Evolutionary conservation across 345 rosid genomes (phyloP).

Genomic region (Salix dunnii): DNA sequence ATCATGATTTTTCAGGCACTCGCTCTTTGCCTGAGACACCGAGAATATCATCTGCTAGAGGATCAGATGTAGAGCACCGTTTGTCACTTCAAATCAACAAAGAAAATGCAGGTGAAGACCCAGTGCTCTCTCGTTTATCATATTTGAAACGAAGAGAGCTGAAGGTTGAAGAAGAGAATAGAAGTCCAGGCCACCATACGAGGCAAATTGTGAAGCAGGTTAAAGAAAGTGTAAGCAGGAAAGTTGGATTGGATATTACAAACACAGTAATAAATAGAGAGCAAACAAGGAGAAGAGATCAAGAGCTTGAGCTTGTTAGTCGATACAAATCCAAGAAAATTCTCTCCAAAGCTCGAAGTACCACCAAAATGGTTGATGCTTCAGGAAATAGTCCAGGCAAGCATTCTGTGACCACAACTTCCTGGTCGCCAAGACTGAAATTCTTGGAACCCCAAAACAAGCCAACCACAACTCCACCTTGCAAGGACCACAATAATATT

Average conservation of each 20-base stretch:
- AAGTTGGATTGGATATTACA: constrained; percentile 74
- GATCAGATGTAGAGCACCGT: constrained; percentile 73
- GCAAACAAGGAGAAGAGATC: constrained; percentile 18
- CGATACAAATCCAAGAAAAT: constrained; percentile 45
- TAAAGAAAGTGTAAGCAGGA: constrained; percentile 59
- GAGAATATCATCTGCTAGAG: constrained; percentile 66
- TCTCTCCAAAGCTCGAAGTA: constrained; percentile 27
- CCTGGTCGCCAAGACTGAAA: constrained; percentile 57
- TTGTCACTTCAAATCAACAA: constrained; percentile 72
- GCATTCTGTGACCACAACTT: constrained; percentile 25
- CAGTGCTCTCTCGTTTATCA: constrained; percentile 40
- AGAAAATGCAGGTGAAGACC: constrained; percentile 48
- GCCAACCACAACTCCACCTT: constrained; percentile 6
- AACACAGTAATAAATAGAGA: constrained; percentile 54
- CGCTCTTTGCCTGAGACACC: constrained; percentile 87
- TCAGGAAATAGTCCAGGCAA: constrained; percentile 35
- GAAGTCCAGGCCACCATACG: constrained; percentile 61
- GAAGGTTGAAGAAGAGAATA: constrained; percentile 51
- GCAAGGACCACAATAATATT: constrained; percentile 16
- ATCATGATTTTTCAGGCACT: constrained; percentile 39
- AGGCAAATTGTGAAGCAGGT: constrained; percentile 77
- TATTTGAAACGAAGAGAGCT: constrained; percentile 41
- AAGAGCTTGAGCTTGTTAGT: constrained; percentile 34
- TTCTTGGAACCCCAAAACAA: constrained; percentile 37
- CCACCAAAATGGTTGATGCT: neutral